Evolutionary conservation across 345 rosid species (phyloP).

Genomic region (Psidium guajava): DNA sequence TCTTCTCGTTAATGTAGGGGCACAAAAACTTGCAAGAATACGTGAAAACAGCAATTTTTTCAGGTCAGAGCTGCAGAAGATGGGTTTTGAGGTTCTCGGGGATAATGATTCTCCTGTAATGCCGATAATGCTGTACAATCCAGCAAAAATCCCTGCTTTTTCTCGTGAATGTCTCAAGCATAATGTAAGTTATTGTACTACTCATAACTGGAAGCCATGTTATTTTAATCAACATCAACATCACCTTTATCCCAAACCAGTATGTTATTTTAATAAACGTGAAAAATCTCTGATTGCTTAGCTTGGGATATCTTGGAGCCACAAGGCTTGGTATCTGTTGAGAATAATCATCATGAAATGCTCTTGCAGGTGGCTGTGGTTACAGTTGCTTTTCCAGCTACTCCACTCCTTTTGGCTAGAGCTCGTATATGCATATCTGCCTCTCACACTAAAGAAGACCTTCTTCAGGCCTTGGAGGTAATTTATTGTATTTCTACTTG

Average conservation of each 20-base stretch:
- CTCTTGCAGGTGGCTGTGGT: slow-evolving; percentile 44
- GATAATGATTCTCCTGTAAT: slow-evolving; percentile 96
- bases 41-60: slow-evolving; percentile 94
- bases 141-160: slow-evolving; percentile 94
- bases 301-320: not conserved
- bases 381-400: slow-evolving; percentile 58
- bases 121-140: slow-evolving; percentile 98
- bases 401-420: slow-evolving; percentile 69
- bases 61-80: slow-evolving; percentile 79
- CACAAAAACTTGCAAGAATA: slow-evolving; percentile 79
- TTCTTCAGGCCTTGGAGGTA: slow-evolving; percentile 63
- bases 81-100: slow-evolving; percentile 98
- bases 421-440: slow-evolving; percentile 84
- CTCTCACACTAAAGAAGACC: slow-evolving; percentile 64
- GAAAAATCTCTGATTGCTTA: not conserved
- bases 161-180: slow-evolving; percentile 80
- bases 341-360: not conserved
- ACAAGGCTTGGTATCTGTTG: not conserved
- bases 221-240: no score
- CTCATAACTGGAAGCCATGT: not conserved
- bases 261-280: not conserved
- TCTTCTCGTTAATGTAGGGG: slow-evolving; percentile 30
- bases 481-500: not conserved
- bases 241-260: no score
- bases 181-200: slow-evolving; percentile 26